Base-by-base conservation (phyloP, 1,284 basidiomycete species). In the Waitea zeae region DNA sequence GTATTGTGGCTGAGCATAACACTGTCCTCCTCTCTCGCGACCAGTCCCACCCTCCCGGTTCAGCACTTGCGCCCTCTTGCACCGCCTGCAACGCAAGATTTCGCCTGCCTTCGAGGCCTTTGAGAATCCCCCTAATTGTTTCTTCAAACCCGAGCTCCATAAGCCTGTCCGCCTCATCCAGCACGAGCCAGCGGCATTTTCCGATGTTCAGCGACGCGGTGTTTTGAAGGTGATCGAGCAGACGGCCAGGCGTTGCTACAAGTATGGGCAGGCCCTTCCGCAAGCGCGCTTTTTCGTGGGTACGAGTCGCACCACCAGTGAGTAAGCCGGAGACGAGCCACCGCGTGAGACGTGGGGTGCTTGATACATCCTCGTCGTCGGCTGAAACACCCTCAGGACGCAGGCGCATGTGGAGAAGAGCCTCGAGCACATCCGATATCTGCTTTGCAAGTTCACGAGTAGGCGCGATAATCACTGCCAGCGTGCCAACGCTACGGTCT, bases 381-480 rank as follows among this genome's bases (percentile, higher is more conserved):
- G 58, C 51, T 38, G 36, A 30, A 7, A 72, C 70, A 33, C 62
- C 62, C 39, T 61, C 62, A 9, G 63, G 60, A n/a, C 77, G 67
- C 20, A 93, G 62, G 34, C 81, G 79, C 43, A 95, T 64, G 42
- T 72, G 69, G n/a, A 79, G 57, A 11, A 81, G 52, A 36, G 57
- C 54, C 43, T 77, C 72, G 3, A 79, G 57, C 1, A 81, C 76
- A 46, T 77, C 71, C 30, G 70, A 73, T 42, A 96, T 96, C 52
- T 97, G 93, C 46, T 90, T 84, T 1, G 93, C 93, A 11, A 97
- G 65, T 56, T 97, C 92, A 33, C 92, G 76, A 0, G 93, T 96
- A 1, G 92, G 93, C 0, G 86, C 88, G 34, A 98, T 83, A 44
- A 97, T 83, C 40, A 97, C 76, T 2, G 92, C 92, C 12, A 98